Evolutionary conservation across 257 asterid genomes (phyloP).

Genomic region (Fraxinus americana): DNA sequence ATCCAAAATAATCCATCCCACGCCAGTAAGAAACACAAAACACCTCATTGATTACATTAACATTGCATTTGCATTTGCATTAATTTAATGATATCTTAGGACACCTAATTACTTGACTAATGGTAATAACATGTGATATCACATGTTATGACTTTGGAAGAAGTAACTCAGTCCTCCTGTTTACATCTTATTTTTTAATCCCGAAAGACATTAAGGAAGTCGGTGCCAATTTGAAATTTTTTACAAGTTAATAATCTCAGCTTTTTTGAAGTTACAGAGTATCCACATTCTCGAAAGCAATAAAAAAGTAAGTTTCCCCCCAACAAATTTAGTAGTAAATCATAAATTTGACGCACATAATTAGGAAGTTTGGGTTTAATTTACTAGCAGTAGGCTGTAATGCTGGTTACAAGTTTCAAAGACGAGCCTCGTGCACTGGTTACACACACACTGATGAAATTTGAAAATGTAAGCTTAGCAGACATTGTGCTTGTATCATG

Average conservation of each 20-base stretch:
- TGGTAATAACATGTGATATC: constrained; percentile 40
- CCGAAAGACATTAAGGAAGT: background rate
- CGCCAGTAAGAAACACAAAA: background rate
- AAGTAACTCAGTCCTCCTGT: background rate
- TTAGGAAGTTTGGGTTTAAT: background rate
- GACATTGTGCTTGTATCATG: constrained; percentile 28
- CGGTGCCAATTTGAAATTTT: background rate
- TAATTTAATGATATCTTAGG: constrained; percentile 5
- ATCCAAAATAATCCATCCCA: background rate
- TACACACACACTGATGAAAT: constrained; percentile 4
- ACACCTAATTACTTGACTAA: constrained; percentile 34
- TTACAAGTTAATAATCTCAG: background rate
- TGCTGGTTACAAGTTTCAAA: constrained; percentile 25
- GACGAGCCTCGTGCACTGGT: background rate
- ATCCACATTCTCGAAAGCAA: background rate
- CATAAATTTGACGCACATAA: too few species aligned
- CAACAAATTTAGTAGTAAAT: too few species aligned
- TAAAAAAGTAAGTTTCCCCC: background rate
- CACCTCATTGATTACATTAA: background rate
- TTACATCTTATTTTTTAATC: background rate
- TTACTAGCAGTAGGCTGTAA: background rate
- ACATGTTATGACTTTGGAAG: constrained; percentile 28
- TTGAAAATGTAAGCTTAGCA: constrained; percentile 25
- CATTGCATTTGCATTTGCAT: too few species aligned
- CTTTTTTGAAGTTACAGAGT: background rate